Base-by-base conservation (phyloP, 108 stramenopile genomes). In the Cyclostephanos tholiformis region DNA sequence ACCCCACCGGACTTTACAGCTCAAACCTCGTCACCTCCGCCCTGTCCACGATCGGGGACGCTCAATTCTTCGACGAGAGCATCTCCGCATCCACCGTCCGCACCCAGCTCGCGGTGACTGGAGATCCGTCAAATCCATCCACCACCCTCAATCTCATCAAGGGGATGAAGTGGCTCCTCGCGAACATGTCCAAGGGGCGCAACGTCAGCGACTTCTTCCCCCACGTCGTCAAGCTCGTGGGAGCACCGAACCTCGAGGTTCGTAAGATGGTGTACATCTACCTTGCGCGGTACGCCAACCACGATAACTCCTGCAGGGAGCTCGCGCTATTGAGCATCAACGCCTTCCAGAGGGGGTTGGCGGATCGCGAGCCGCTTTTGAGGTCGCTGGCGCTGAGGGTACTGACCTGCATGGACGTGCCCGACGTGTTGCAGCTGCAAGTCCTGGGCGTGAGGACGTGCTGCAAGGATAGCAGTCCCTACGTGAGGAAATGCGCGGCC, bases 191-290 rank as follows among this genome's bases (percentile, higher is more conserved):
- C 85, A 97, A 98, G 80, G 96, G 95, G 2, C 84, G 96, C 8
- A 91, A 99, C 68, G 97, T 99, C 19, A 87, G 87, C 50, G 96
- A 99, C 39, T 99, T 98, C 83, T 99, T 97, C 85, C 89, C 97
- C 16, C 95, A 96, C 70, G 98, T 99, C 25, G 98, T 97, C 67
- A 95, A 95, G 69, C 82, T 98, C 56, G 98, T 98, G 26, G 93
- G 95, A 4, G 96, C 85, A 17, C 85, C 82, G 11, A 87, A 80
- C 65, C 79, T 99, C 56, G 98, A 99, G 77, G 92, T 99, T 13
- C 96, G 98, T 23, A 99, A 99, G 84, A 96, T 99, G 95, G 97
- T 98, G 8, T 99, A 99, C 87, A 98, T 97, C 79, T 99, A 96
- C 81, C 84, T 99, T 17, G 95, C 96, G 29, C 93, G 93, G 66